phyloP scores from a whole-genome alignment of 2,329 filamentous ascomycete genomes.

The Ceratocystis eucalypticola region DNA sequence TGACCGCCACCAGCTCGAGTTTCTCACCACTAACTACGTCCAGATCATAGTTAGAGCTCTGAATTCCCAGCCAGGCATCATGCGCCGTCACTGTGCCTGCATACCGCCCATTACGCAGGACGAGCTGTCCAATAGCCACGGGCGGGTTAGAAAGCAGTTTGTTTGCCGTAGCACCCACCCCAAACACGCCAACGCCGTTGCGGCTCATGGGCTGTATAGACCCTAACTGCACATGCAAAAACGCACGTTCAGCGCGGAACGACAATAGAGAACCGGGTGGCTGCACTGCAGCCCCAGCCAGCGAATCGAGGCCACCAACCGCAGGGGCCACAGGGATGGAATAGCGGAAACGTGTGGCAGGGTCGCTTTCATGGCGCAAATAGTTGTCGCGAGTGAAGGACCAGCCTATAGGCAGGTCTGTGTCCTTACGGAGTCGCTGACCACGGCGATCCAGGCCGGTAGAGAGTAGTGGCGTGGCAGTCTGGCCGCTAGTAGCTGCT shows the following conservation, averaged over 20 bases:
- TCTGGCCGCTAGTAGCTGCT: slow-evolving; percentile 21
- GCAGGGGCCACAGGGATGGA: slow-evolving; percentile 28
- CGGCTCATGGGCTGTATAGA: slow-evolving; percentile 23
- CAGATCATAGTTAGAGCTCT: slow-evolving; percentile 33
- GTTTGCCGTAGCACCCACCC: background rate
- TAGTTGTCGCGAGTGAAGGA: slow-evolving; percentile 25
- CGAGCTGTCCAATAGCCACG: slow-evolving; percentile 33
- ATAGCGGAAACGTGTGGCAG: slow-evolving; percentile 30
- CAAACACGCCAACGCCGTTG: background rate
- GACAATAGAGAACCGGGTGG: slow-evolving; percentile 30
- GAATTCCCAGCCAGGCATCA: slow-evolving; percentile 33
- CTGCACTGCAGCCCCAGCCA: slow-evolving; percentile 20
- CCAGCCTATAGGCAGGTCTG: slow-evolving; percentile 30
- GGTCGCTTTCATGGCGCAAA: slow-evolving; percentile 32
- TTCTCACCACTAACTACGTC: slow-evolving; percentile 28
- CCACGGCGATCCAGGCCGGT: slow-evolving; percentile 31
- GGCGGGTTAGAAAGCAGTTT: slow-evolving; percentile 28
- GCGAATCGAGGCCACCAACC: slow-evolving; percentile 6
- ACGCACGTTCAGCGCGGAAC: slow-evolving; percentile 29
- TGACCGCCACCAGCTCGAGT: slow-evolving; percentile 34
- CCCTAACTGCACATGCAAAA: slow-evolving; percentile 31
- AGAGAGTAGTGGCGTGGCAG: slow-evolving; percentile 26
- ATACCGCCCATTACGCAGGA: slow-evolving; percentile 28
- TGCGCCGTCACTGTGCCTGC: slow-evolving; percentile 33
- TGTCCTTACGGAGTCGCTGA: slow-evolving; percentile 26